phyloP scores from a whole-genome alignment of 2,329 filamentous ascomycete species.

The Scytalidium lignicola region DNA sequence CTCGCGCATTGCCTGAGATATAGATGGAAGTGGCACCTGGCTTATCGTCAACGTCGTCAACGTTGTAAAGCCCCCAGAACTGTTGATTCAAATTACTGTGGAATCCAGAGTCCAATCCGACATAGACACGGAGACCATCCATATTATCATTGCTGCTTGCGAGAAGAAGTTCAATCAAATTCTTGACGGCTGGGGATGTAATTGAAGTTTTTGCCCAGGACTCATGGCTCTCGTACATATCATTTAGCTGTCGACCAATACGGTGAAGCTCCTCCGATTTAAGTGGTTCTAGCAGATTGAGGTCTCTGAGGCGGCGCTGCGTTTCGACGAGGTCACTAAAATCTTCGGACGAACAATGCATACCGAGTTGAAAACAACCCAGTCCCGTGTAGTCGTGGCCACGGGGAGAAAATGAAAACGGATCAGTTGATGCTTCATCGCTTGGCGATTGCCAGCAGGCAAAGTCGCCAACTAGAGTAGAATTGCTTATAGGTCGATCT shows the following conservation, averaged over 20 bases:
- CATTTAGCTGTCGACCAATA: constrained; percentile 24
- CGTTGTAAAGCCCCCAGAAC: constrained; percentile 33
- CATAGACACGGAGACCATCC: constrained; percentile 26
- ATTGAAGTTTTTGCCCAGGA: too few species aligned
- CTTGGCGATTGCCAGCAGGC: too few species aligned
- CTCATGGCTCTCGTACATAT: constrained; percentile 9
- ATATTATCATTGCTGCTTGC: constrained; percentile 1
- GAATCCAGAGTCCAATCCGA: constrained; percentile 33
- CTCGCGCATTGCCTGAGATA: constrained; percentile 29
- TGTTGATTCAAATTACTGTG: constrained; percentile 25
- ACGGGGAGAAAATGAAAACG: constrained; percentile 14
- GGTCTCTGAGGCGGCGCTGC: constrained; percentile 20
- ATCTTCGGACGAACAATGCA: constrained; percentile 17
- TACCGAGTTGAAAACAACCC: constrained; percentile 26
- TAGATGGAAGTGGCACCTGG: constrained; percentile 27
- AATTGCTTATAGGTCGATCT: too few species aligned
- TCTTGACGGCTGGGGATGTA: constrained; percentile 14
- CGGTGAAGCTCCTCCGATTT: constrained; percentile 13
- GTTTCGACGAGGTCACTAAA: constrained; percentile 18
- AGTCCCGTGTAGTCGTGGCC: constrained; percentile 19
- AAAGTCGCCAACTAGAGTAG: too few species aligned
- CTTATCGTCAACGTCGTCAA: constrained; percentile 12
- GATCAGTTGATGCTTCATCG: constrained; percentile 7
- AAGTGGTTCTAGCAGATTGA: constrained; percentile 16
- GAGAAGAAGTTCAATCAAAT: constrained; percentile 13